Evolutionary conservation across 2,329 filamentous ascomycete genomes (phyloP), one percentile per base, ranked within the genome.

Genomic region (Didymella lethalis): DNA sequence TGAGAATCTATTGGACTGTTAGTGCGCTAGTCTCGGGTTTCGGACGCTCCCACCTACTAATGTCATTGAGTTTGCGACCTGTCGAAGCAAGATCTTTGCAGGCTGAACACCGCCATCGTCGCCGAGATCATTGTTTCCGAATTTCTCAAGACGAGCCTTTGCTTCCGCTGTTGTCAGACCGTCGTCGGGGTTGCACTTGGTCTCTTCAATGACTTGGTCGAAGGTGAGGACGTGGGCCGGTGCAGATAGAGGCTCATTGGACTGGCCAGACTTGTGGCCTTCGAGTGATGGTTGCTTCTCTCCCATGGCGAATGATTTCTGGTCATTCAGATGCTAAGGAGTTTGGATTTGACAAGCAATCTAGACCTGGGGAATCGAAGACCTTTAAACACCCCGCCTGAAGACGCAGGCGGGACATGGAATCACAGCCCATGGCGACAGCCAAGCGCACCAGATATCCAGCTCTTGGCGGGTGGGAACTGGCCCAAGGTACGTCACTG

Each of bases 1-100:
- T 77, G 10, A 82, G 73, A 20, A 81, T 73, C 74, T 77, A 6
- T 2, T 1, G 10, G 3, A n/a, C 1, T 14, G 38, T 59, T 45
- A 60, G 52, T 12, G 11, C 52, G 59, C 54, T 54, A 14, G n/a
- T 20, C 23, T 4, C 7, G 12, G 3, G 20, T 36, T 4, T 16
- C 10, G 14, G 48, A 20, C 4, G 3, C 7, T 31, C n/a, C 6
- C 7, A 64, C 64, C 70, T 73, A 88, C 88, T 74, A 91, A 75
- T 66, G 90, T 90, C 90, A 93, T 92, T 57, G 90, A 90, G 81
- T 93, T 93, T 73, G 88, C 86, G 20, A 92, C 77, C 73, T 93
- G 90, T 69, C 89, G 88, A 57, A 90, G 80, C 48, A 93, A 79
- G 49, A 93, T 91, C 70, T 89, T 93, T 68, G 83, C 90, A 82